Evolutionary conservation across 805 yeast genomes (phyloP).

Genomic region (Teunomyces cretensis): DNA sequence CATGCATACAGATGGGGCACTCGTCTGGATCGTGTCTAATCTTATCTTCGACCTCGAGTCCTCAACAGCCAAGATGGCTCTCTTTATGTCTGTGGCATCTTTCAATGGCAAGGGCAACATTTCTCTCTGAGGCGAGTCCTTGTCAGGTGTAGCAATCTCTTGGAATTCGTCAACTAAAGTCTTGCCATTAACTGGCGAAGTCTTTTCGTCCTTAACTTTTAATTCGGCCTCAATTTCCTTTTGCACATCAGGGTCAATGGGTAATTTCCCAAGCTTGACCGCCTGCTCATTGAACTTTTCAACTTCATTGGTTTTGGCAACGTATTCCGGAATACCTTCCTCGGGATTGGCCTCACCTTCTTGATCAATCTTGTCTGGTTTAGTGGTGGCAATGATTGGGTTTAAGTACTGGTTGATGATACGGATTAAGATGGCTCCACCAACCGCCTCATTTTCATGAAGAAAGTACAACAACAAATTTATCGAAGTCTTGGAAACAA

Average conservation of each 20-base stretch:
- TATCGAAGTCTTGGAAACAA: slow-evolving; percentile 79
- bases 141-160: slow-evolving; percentile 52
- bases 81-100: slow-evolving; percentile 74
- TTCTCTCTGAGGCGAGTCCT: slow-evolving; percentile 73
- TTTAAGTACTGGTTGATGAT: slow-evolving; percentile 81
- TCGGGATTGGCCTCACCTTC: slow-evolving; percentile 50
- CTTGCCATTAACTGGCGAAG: slow-evolving; percentile 33
- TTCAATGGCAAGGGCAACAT: slow-evolving; percentile 82
- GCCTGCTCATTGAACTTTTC: slow-evolving; percentile 67
- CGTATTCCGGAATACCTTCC: slow-evolving; percentile 52
- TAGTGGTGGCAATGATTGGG: slow-evolving; percentile 42
- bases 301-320: slow-evolving; percentile 44
- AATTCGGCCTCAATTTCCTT: slow-evolving; percentile 85
- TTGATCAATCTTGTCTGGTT: slow-evolving; percentile 40
- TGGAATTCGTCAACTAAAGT: slow-evolving; percentile 67
- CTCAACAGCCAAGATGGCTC: slow-evolving; percentile 74
- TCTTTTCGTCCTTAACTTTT: slow-evolving; percentile 67
- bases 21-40: slow-evolving; percentile 68
- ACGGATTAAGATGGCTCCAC: slow-evolving; percentile 85
- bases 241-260: slow-evolving; percentile 80
- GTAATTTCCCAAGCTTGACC: slow-evolving; percentile 79
- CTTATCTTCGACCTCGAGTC: slow-evolving; percentile 78
- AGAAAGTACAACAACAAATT: slow-evolving; percentile 81
- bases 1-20: slow-evolving; percentile 94
- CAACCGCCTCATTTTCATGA: slow-evolving; percentile 88